Evolutionary conservation across 352 stramenopile genomes (phyloP).

Genomic region (Plasmopara viticola): DNA sequence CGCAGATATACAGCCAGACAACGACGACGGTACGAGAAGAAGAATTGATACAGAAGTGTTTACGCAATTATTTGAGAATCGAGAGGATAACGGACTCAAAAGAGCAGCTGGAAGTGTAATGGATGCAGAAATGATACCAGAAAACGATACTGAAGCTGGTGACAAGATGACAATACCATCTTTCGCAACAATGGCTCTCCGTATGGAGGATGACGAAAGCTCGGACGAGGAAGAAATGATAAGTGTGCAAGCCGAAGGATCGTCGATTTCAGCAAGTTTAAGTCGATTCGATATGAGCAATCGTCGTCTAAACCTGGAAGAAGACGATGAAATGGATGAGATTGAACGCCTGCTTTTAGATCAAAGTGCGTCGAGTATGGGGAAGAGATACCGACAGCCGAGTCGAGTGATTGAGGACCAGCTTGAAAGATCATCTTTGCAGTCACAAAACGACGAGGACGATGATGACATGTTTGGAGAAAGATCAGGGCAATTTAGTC

Average conservation of each 20-base stretch:
- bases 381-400: neutral
- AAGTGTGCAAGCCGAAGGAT: conserved; percentile 2
- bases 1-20: too few species aligned
- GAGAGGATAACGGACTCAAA: too few species aligned
- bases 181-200: conserved; percentile 1
- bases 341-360: conserved; percentile 22
- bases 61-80: too few species aligned
- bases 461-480: conserved; percentile 1
- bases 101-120: neutral
- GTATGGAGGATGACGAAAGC: conserved; percentile 15
- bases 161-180: too few species aligned
- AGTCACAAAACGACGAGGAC: conserved; percentile 1
- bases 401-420: neutral
- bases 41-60: too few species aligned
- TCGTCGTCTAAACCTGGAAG: conserved; percentile 16
- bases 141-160: neutral
- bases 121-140: neutral
- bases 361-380: conserved; percentile 10
- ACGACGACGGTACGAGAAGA: too few species aligned
- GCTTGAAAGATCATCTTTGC: neutral
- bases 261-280: conserved; percentile 5
- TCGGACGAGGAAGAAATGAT: conserved; percentile 20
- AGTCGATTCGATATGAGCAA: conserved; percentile 10
- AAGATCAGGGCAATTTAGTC: neutral
- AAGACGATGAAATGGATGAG: conserved; percentile 31